A percentile compares a stretch with the other conserved stretches of the same genome.
These are phyloP conservation scores for Rosa multiflora DNA, from an alignment of 306 rosid genomes.

Conservation along the genomic window DNA sequence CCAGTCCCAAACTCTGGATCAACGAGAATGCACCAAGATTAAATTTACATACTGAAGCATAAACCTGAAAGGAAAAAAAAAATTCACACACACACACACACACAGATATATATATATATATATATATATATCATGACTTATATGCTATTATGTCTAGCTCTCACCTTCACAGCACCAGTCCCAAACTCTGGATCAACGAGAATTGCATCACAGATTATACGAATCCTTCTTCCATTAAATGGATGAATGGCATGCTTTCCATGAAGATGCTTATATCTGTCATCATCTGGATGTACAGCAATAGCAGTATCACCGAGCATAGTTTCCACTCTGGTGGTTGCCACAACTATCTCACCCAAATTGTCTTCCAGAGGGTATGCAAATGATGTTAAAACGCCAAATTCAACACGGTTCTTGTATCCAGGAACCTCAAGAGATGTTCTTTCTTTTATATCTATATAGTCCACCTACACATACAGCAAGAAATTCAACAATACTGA, in stretches of 20 bases:
- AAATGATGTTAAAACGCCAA: conserved; percentile 85
- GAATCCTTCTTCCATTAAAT: conserved; percentile 79
- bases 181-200: conserved; percentile 93
- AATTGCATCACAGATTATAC: conserved; percentile 73
- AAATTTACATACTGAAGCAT: conserved; percentile 12
- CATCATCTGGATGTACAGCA: conserved; percentile 80
- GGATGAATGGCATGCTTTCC: conserved; percentile 93
- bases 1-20: conserved; percentile 93
- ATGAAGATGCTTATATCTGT: conserved; percentile 66
- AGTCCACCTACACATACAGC: conserved; percentile 69
- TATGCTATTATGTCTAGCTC: conserved; percentile 7
- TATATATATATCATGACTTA: background rate
- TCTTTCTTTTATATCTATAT: conserved; percentile 79
- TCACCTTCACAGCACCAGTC: conserved; percentile 98
- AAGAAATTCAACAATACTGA: conserved; percentile 19
- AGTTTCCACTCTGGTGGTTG: conserved; percentile 92
- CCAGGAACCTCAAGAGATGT: conserved; percentile 71
- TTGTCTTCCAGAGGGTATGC: conserved; percentile 80
- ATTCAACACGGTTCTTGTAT: conserved; percentile 75
- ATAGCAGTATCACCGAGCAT: conserved; percentile 99
- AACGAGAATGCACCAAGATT: conserved; percentile 57
- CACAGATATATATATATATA: background rate
- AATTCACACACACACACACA: too few relatives aligned
- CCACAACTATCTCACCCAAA: conserved; percentile 88
- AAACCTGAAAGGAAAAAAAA: conserved; percentile 4